Evolutionary conservation across 257 asterid species (phyloP).

Genomic region (Nicotiana undulata): DNA sequence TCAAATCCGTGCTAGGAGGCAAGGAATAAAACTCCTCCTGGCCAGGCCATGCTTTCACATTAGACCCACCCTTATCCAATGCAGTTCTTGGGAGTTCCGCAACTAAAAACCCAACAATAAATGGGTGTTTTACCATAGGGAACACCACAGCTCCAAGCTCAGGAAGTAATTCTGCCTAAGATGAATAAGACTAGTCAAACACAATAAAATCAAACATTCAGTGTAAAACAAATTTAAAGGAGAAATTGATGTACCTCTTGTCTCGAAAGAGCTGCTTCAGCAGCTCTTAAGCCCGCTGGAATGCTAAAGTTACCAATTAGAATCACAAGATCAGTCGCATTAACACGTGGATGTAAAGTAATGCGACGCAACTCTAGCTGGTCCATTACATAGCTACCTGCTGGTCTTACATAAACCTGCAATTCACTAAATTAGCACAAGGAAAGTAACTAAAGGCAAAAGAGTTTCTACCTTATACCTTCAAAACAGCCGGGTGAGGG

Average conservation of each 20-base stretch:
- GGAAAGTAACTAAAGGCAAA: not conserved
- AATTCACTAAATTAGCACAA: conserved; percentile 14
- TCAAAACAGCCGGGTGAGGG: not conserved
- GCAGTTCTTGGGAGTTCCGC: conserved; percentile 66
- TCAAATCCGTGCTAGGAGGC: conserved; percentile 33
- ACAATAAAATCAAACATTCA: conserved; percentile 15
- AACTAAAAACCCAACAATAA: conserved; percentile 89
- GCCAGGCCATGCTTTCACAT: conserved; percentile 27
- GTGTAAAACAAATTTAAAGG: conserved; percentile 6
- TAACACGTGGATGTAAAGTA: conserved; percentile 51
- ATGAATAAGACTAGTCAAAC: conserved; percentile 18
- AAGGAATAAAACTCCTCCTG: conserved; percentile 34
- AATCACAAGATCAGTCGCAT: conserved; percentile 67
- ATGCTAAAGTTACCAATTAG: conserved; percentile 59
- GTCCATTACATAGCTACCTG: conserved; percentile 96
- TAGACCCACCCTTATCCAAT: conserved; percentile 34
- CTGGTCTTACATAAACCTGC: conserved; percentile 95
- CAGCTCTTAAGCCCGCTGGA: conserved; percentile 79
- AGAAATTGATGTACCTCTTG: conserved; percentile 38
- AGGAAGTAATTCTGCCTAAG: conserved; percentile 75
- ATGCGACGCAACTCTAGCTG: conserved; percentile 77
- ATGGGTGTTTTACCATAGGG: conserved; percentile 91
- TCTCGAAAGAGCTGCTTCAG: conserved; percentile 74
- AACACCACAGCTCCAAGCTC: conserved; percentile 83
- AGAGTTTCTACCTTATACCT: not conserved